Percentiles rank a stretch among this genome's conserved stretches.
These are phyloP conservation scores for Protostelium mycophagum DNA, from an alignment of 78 protist genomes.

Conservation along the genomic window DNA sequence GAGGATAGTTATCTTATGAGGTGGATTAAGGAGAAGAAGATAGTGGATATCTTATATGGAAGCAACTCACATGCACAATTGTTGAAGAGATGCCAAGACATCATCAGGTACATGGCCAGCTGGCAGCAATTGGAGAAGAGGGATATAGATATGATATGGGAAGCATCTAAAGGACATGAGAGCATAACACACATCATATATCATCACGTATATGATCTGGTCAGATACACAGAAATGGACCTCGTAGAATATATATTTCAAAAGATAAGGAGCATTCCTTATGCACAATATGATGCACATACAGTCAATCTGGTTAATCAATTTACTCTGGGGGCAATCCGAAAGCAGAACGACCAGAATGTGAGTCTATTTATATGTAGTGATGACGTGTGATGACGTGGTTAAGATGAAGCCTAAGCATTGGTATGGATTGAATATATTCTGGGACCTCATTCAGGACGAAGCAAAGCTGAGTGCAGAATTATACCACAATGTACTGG, in stretches of 20 bases:
- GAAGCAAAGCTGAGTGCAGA: background rate
- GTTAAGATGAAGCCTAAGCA: background rate
- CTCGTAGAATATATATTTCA: conserved; percentile 40
- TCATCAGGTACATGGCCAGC: conserved; percentile 35
- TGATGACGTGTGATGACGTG: no score
- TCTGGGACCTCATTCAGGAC: conserved; percentile 33
- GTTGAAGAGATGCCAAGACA: conserved; percentile 58
- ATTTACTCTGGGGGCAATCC: conserved; percentile 8
- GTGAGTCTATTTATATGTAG: no score
- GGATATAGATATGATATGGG: conserved; percentile 61
- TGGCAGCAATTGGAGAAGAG: conserved; percentile 20
- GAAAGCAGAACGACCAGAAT: no score
- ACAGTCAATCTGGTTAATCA: conserved; percentile 27
- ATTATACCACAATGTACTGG: no score
- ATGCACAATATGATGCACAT: conserved; percentile 9
- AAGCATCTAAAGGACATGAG: conserved; percentile 57
- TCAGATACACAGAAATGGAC: conserved; percentile 5
- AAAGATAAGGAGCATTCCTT: conserved; percentile 29
- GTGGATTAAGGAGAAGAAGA: conserved; percentile 47
- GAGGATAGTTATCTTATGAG: background rate
- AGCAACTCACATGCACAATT: conserved; percentile 54
- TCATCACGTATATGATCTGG: conserved; percentile 22
- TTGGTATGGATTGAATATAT: conserved; percentile 12
- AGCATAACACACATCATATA: conserved; percentile 35
- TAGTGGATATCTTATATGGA: conserved; percentile 59